phyloP scores from a whole-genome alignment of 371 early-diverging fungal genomes.

The Syncephalastrum monosporum region DNA sequence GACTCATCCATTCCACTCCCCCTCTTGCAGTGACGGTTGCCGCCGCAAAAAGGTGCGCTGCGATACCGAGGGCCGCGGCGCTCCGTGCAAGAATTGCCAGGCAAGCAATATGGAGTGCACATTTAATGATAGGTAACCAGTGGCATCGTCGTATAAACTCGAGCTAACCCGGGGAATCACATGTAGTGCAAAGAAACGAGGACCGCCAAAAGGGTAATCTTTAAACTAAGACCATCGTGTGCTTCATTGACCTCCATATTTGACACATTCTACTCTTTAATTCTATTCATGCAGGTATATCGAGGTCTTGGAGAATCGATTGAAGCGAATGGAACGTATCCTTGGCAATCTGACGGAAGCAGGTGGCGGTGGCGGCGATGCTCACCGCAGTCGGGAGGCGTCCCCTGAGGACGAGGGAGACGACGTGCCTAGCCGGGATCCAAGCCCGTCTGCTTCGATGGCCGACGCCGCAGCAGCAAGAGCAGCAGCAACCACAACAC shows the following conservation, averaged over 20 bases:
- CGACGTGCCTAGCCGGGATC: no score
- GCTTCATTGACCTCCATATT: neutral
- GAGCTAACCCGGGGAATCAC: neutral
- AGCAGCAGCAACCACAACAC: no score
- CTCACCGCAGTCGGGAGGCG: no score
- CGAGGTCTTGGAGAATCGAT: constrained; percentile 63
- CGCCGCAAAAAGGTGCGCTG: constrained; percentile 32
- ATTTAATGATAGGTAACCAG: constrained; percentile 25
- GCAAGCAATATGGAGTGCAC: constrained; percentile 22
- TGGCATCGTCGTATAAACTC: neutral
- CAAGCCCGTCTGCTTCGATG: no score
- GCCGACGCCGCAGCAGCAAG: no score
- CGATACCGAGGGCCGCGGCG: constrained; percentile 15
- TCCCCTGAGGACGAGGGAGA: no score
- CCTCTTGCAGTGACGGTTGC: constrained; percentile 21
- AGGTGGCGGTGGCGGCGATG: constrained; percentile 1
- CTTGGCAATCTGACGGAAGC: constrained; percentile 45
- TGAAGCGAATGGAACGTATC: constrained; percentile 67
- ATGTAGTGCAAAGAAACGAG: constrained; percentile 43
- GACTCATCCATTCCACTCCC: neutral
- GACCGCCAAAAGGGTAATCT: constrained; percentile 28
- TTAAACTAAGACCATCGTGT: neutral
- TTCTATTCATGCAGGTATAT: constrained; percentile 43
- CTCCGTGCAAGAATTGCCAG: constrained; percentile 20
- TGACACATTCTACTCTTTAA: constrained; percentile 1